Conservation (phyloP, 805 yeast species). For the Candida schatavii region DNA sequence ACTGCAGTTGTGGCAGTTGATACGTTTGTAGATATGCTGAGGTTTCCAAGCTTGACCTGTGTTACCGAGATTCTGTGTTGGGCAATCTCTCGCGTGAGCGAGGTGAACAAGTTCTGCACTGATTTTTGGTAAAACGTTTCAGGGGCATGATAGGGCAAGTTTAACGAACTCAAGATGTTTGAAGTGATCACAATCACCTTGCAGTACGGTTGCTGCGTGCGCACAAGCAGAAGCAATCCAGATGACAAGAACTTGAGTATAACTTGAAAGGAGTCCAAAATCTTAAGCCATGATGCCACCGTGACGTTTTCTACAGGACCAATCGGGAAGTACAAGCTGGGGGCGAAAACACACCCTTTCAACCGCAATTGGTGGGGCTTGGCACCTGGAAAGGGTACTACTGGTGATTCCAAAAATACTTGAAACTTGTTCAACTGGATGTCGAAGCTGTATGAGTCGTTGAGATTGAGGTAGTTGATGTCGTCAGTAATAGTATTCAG, state of each 20-base stretch:
- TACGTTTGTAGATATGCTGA: conserved; percentile 25
- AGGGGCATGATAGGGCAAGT: conserved; percentile 62
- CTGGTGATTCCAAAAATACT: conserved; percentile 49
- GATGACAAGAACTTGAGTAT: conserved; percentile 52
- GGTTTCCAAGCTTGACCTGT: conserved; percentile 40
- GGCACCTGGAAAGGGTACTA: conserved; percentile 58
- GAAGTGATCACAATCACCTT: conserved; percentile 55
- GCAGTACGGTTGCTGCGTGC: conserved; percentile 41
- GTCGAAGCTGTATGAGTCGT: conserved; percentile 43
- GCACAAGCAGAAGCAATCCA: conserved; percentile 53
- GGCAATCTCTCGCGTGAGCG: conserved; percentile 32
- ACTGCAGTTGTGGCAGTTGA: conserved; percentile 19
- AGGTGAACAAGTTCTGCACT: conserved; percentile 33
- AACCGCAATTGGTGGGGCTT: conserved; percentile 53
- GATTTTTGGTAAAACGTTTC: conserved; percentile 55
- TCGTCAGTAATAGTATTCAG: conserved; percentile 62
- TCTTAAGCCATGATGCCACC: conserved; percentile 48
- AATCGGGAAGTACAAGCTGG: conserved; percentile 63
- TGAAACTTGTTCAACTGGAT: conserved; percentile 50
- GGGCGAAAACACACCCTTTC: conserved; percentile 66
- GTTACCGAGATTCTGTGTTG: conserved; percentile 37
- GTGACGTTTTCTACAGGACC: conserved; percentile 65
- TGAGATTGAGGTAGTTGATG: conserved; percentile 61
- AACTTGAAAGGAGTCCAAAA: conserved; percentile 45
- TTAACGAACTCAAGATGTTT: conserved; percentile 50